Base-by-base conservation (phyloP, 2,329 filamentous ascomycete genomes). In the Monosporascus sp. region DNA sequence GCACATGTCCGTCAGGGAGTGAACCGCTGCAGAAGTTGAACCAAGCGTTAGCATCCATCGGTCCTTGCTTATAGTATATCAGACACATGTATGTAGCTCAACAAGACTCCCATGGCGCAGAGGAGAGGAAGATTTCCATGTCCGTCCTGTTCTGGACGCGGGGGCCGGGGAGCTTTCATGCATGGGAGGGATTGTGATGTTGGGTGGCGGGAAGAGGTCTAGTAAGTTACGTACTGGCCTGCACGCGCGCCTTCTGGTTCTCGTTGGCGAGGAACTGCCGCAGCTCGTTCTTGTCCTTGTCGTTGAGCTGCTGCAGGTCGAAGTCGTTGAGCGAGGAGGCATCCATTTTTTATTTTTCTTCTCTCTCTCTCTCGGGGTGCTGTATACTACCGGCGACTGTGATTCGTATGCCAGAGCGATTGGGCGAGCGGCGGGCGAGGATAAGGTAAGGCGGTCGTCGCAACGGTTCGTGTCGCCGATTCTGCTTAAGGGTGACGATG, bases 191-290 rank as follows among this genome's bases (percentile, higher is more conserved):
- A 44, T 34, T 34, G 31, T 14, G 11, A 14, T 34, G 31, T 4
- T 5, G 17, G 22, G 44, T 31, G 31, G 36, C 44, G 26, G 53
- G 46, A 20, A 37, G 44, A 22, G 24, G 60, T 70, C 65, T 34
- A 5, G 2, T 34, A 34, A 34, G 68, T 46, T 62, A 76, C 78
- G 73, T 70, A 90, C 87, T 79, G 41, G 73, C 65, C 60, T 83
- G 80, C 49, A 84, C 73, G 61, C 83, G 78, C n/a, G 89, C 83
- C 71, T 94, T 94, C 74, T 97, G 90, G 60, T 83, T 81, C 78
- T 97, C 91, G 68, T 89, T 91, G 63, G 84, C 76, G 55, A 97
- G 80, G 73, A 96, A 93, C 68, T 91, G 85, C 66, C 91, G 89
- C 44, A 99, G 82, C 74, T 97, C 91, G 60, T 84, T 79, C 81